Evolutionary conservation across 2,329 filamentous ascomycete genomes (phyloP), one percentile per base, ranked within the genome.

Genomic region (Tolypocladium amazonense): DNA sequence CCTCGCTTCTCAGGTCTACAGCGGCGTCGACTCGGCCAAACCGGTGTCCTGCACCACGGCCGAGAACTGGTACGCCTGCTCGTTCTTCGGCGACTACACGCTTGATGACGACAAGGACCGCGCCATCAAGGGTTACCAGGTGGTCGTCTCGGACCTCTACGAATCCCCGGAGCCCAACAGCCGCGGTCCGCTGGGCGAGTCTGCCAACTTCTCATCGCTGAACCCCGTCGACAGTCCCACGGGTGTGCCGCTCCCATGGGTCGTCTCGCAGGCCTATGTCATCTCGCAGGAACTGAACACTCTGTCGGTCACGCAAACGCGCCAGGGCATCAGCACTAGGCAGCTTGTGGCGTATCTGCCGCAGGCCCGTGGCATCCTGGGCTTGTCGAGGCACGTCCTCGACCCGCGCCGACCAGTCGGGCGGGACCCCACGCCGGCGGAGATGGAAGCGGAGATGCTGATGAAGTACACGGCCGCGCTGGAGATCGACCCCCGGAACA

Each of bases 21-120:
- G 81, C 7, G 88, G 88, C 4, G 86, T 96, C 39, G 92, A 97
- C 69, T 79, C 83, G 1, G 78, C 75, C 56, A 88, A 92, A 69
- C 82, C 87, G 0, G 88, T 96, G 62, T 80, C 88, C 27, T 91
- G 92, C 50, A 83, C 86, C 33, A 80, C 97, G 58, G 89, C 92
- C 0, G 94, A 99, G 78, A 97, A 99, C 75, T 97, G 93, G 92
- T 92, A 95, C 69, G 82, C 87, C 8, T 97, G 96, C 77, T 88
- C 90, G 9, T 89, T 92, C 72, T 88, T 83, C 67, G 83, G 81
- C 41, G 75, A 83, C 66, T 87, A 86, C 69, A 75, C 76, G 3
- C 78, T 87, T 38, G 74, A 78, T 52, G 82, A 86, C 62, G 76
- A 80, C 30, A 70, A 71, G 23, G 74, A 79, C n/a, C 79, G 81